phyloP scores from a whole-genome alignment of 2,329 filamentous ascomycete genomes.

The Daldinia sp. region DNA sequence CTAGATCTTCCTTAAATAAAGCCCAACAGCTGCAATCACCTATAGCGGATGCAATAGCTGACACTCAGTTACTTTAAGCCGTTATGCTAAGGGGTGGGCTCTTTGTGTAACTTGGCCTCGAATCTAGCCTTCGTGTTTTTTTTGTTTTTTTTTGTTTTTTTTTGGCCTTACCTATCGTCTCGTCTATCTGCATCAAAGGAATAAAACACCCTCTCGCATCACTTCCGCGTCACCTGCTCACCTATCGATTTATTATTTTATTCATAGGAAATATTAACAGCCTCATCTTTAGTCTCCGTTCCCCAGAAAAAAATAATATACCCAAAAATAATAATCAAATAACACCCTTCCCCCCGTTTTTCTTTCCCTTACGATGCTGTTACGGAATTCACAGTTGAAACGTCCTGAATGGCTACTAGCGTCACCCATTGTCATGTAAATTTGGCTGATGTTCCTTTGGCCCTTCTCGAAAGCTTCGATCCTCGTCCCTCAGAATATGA shows the following conservation, averaged over 20 bases:
- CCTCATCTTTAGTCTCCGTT: conserved; percentile 3
- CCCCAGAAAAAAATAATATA: not conserved
- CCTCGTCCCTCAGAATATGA: conserved; percentile 21
- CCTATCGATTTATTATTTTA: conserved; percentile 25
- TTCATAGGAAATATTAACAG: conserved; percentile 25
- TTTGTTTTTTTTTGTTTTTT: not conserved
- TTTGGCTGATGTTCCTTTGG: conserved; percentile 22
- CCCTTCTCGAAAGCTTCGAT: conserved; percentile 22
- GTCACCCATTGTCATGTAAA: conserved; percentile 31
- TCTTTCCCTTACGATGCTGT: conserved; percentile 25
- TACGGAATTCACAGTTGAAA: conserved; percentile 25
- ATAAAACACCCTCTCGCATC: conserved; percentile 34
- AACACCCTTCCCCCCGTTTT: conserved; percentile 1
- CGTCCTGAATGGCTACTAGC: conserved; percentile 34
- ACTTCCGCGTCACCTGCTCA: conserved; percentile 35
- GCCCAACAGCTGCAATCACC: conserved; percentile 1
- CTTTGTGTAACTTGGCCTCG: conserved; percentile 31
- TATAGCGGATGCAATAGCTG: not conserved
- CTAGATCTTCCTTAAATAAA: conserved; percentile 25
- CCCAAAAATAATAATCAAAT: too few relatives aligned
- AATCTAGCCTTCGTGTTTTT: conserved; percentile 16
- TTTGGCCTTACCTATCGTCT: not conserved
- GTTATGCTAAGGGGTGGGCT: conserved; percentile 3
- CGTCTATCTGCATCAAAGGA: conserved; percentile 24
- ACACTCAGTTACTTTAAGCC: not conserved